Conservation (phyloP, 2,329 filamentous ascomycete species). For the Penicillium capsulatum region DNA sequence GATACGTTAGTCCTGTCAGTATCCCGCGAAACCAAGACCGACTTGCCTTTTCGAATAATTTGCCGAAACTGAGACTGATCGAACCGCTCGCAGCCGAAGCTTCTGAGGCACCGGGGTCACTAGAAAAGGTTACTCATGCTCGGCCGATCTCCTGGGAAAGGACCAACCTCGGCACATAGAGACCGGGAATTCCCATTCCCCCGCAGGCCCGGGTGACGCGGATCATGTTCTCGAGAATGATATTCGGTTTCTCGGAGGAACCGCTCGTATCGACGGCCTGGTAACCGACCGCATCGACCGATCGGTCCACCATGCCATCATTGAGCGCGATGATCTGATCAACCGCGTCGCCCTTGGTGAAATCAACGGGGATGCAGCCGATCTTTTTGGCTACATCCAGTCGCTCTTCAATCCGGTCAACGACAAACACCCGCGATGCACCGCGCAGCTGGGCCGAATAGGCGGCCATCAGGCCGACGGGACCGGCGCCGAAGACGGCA, state of each 20-base stretch:
- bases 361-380: no score
- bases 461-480: no score
- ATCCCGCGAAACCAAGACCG: neutral
- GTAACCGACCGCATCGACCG: constrained; percentile 62
- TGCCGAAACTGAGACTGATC: constrained; percentile 60
- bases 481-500: no score
- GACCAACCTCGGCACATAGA: constrained; percentile 45
- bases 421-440: no score
- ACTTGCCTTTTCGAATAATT: constrained; percentile 62
- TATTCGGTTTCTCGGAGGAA: constrained; percentile 58
- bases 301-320: constrained; percentile 59
- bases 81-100: constrained; percentile 58
- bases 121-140: neutral
- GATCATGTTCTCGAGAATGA: constrained; percentile 62
- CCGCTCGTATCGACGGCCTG: constrained; percentile 56
- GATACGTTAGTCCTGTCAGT: neutral
- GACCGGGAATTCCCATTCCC: constrained; percentile 59
- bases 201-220: constrained; percentile 59
- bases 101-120: constrained; percentile 61
- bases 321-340: no score
- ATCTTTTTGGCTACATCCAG: no score
- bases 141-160: neutral
- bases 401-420: no score
- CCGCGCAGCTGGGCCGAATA: no score
- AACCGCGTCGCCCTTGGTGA: no score